Evolutionary conservation across 73 alveolate species (phyloP).

Genomic region (Paramecium octaurelia): DNA sequence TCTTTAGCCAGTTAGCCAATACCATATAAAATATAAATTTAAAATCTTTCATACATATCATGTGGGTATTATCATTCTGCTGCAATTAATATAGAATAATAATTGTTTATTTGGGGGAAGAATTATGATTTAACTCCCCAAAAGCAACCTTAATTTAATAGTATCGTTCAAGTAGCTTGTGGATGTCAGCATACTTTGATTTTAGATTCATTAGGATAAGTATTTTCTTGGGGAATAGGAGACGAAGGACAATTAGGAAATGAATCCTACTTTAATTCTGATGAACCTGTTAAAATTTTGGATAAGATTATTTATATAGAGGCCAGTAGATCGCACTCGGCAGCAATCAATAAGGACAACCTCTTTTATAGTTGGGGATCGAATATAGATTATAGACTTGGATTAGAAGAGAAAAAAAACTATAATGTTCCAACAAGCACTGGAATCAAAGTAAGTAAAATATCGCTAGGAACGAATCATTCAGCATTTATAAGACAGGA

Average conservation of each 20-base stretch:
- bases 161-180: conserved; percentile 66
- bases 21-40: background rate
- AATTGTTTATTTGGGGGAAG: conserved; percentile 92
- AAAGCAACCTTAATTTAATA: background rate
- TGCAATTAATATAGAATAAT: conserved; percentile 82
- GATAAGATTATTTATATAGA: conserved; percentile 57
- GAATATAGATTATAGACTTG: conserved; percentile 74
- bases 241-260: conserved; percentile 97
- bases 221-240: conserved; percentile 94
- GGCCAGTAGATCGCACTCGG: conserved; percentile 81
- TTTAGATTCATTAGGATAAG: conserved; percentile 78
- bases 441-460: background rate
- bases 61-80: conserved; percentile 97
- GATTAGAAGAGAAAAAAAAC: conserved; percentile 57
- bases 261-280: conserved; percentile 77
- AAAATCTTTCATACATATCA: background rate
- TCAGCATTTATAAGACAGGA: conserved; percentile 9
- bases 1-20: conserved; percentile 57
- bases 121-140: background rate
- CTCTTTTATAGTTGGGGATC: conserved; percentile 75
- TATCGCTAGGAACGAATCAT: conserved; percentile 42
- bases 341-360: conserved; percentile 63
- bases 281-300: conserved; percentile 52
- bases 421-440: conserved; percentile 64
- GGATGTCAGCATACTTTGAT: conserved; percentile 94